phyloP scores from a whole-genome alignment of 495 filamentous ascomycete species.

The Parathielavia appendiculata region DNA sequence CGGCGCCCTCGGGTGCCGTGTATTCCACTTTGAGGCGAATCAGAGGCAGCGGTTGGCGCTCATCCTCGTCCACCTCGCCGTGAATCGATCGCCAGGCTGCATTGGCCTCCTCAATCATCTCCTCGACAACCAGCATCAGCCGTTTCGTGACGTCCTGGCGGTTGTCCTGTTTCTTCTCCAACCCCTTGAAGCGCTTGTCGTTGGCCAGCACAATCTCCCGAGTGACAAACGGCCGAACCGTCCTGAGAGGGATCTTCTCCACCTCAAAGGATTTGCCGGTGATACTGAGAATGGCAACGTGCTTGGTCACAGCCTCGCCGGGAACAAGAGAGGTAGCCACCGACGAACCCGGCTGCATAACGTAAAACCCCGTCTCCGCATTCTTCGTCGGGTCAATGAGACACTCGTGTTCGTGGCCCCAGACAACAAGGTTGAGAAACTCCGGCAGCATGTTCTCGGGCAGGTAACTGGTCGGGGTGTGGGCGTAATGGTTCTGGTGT shows the following conservation, averaged over 20 bases:
- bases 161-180: constrained; percentile 78
- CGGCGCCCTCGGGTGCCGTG: constrained; percentile 76
- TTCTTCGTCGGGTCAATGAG: constrained; percentile 77
- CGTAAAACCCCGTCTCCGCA: constrained; percentile 81
- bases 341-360: constrained; percentile 97
- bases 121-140: constrained; percentile 70
- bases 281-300: constrained; percentile 79
- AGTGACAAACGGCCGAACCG: constrained; percentile 87
- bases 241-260: constrained; percentile 79
- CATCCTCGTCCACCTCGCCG: constrained; percentile 48
- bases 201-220: constrained; percentile 72
- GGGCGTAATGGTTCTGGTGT: constrained; percentile 92
- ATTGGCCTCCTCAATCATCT: constrained; percentile 81
- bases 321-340: constrained; percentile 87
- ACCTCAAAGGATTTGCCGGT: constrained; percentile 75
- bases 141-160: constrained; percentile 70
- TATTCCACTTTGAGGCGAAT: constrained; percentile 89
- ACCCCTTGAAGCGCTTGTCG: constrained; percentile 67
- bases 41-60: constrained; percentile 72
- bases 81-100: constrained; percentile 73
- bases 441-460: constrained; percentile 91
- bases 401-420: constrained; percentile 98
- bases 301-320: constrained; percentile 87
- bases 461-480: constrained; percentile 84
- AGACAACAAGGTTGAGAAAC: constrained; percentile 87